phyloP scores from a whole-genome alignment of 768 basidiomycete genomes.

The Phylloporus sp. region DNA sequence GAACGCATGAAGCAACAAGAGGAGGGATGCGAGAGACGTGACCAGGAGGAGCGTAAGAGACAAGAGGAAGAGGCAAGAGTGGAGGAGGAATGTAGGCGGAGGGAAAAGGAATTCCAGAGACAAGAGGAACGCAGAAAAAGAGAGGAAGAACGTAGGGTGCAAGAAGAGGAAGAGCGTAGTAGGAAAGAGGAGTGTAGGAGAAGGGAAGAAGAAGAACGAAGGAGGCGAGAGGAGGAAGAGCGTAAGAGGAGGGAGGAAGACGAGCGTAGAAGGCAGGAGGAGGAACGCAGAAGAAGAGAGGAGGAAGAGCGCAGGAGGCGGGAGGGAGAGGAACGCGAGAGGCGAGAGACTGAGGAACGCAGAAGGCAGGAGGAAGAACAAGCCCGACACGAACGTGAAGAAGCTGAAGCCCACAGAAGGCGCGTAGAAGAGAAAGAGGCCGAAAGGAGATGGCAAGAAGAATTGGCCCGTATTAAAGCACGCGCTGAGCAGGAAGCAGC shows the following conservation, averaged over 20 bases:
- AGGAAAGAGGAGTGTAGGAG: slow-evolving; percentile 35
- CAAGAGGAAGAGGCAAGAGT: slow-evolving; percentile 19
- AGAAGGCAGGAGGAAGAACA: slow-evolving; percentile 40
- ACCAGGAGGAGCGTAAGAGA: slow-evolving; percentile 8
- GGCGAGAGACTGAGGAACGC: slow-evolving; percentile 25
- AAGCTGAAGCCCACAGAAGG: slow-evolving; percentile 40
- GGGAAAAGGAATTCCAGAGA: background rate
- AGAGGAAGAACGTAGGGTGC: slow-evolving; percentile 27
- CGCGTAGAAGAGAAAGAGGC: slow-evolving; percentile 48
- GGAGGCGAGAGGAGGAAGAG: slow-evolving; percentile 13
- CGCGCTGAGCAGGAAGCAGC: slow-evolving; percentile 40
- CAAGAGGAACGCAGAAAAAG: slow-evolving; percentile 2
- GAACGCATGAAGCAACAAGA: background rate
- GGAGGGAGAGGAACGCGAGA: slow-evolving; percentile 13
- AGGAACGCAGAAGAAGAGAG: slow-evolving; percentile 10
- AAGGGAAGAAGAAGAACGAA: slow-evolving; percentile 10
- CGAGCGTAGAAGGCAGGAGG: background rate
- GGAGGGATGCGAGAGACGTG: slow-evolving; percentile 30
- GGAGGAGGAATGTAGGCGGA: background rate
- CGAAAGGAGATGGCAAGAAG: slow-evolving; percentile 38
- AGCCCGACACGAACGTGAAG: slow-evolving; percentile 42
- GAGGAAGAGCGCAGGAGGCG: slow-evolving; percentile 24
- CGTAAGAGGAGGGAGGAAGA: background rate
- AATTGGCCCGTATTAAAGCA: slow-evolving; percentile 31
- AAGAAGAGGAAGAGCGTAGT: slow-evolving; percentile 40